Evolutionary conservation across 2,329 filamentous ascomycete genomes (phyloP).

Genomic region (Penicillium sp.): DNA sequence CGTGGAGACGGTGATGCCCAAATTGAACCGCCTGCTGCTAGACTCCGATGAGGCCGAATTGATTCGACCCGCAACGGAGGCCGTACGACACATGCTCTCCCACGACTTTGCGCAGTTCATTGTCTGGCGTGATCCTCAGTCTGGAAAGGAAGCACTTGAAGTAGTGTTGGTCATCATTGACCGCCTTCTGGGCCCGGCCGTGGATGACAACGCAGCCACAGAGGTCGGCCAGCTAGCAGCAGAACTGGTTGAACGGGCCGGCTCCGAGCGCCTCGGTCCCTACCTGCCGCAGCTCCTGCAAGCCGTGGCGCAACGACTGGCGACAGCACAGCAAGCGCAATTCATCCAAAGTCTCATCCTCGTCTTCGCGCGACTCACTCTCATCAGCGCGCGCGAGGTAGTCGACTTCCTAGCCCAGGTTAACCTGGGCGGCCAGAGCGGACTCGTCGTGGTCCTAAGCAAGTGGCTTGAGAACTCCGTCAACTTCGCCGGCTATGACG

Average conservation of each 20-base stretch:
- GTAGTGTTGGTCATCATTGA: constrained; percentile 90
- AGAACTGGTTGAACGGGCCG: constrained; percentile 92
- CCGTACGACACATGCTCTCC: constrained; percentile 82
- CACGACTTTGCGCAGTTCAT: constrained; percentile 91
- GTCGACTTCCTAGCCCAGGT: constrained; percentile 87
- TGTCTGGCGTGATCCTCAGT: constrained; percentile 73
- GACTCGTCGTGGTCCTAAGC: constrained; percentile 81
- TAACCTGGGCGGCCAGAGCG: constrained; percentile 70
- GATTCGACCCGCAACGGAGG: constrained; percentile 78
- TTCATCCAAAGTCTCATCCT: constrained; percentile 96
- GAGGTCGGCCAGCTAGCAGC: constrained; percentile 93
- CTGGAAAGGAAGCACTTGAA: constrained; percentile 78
- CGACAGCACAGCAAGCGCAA: constrained; percentile 75
- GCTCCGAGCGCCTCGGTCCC: constrained; percentile 83
- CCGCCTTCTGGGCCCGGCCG: constrained; percentile 73
- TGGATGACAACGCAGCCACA: constrained; percentile 93
- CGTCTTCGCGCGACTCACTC: constrained; percentile 86
- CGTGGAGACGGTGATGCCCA: constrained; percentile 79
- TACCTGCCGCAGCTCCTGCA: constrained; percentile 84
- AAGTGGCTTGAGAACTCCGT: constrained; percentile 98
- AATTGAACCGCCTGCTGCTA: constrained; percentile 78
- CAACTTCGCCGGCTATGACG: constrained; percentile 96
- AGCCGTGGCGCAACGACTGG: constrained; percentile 81
- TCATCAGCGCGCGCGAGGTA: constrained; percentile 82
- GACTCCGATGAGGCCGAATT: constrained; percentile 83